phyloP scores from a whole-genome alignment of 345 rosid species.

The Cardamine occulta region DNA sequence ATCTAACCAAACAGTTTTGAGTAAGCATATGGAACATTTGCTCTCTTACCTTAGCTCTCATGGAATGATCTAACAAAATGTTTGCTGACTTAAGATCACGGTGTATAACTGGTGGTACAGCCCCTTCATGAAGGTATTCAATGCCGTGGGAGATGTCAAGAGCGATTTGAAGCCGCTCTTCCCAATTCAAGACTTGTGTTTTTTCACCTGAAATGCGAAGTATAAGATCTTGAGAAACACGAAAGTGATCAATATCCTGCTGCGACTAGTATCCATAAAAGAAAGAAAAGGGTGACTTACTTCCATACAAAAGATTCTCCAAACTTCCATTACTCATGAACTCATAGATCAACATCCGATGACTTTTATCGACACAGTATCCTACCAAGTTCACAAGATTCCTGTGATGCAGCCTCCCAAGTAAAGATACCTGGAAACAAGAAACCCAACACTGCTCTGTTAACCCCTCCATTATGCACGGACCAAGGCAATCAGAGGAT shows the following conservation, averaged over 20 bases:
- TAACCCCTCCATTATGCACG: background rate
- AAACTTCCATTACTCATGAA: slow-evolving; percentile 98
- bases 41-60: slow-evolving; percentile 84
- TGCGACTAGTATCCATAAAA: background rate
- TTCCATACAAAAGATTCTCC: slow-evolving; percentile 66
- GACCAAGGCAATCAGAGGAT: background rate
- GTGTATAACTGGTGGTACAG: slow-evolving; percentile 92
- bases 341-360: slow-evolving; percentile 79
- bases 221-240: slow-evolving; percentile 15
- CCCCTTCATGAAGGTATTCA: slow-evolving; percentile 97
- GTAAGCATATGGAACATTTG: background rate
- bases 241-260: slow-evolving; percentile 1
- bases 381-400: slow-evolving; percentile 95
- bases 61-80: slow-evolving; percentile 78
- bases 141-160: slow-evolving; percentile 92
- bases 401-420: slow-evolving; percentile 94
- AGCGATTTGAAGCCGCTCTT: slow-evolving; percentile 81
- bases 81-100: slow-evolving; percentile 97
- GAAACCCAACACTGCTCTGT: slow-evolving; percentile 25
- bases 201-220: slow-evolving; percentile 52
- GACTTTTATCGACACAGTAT: slow-evolving; percentile 85
- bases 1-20: slow-evolving; percentile 8
- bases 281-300: slow-evolving; percentile 52
- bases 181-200: slow-evolving; percentile 63
- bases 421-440: slow-evolving; percentile 68